phyloP scores from a whole-genome alignment of 73 alveolate species.

The Stentor coeruleus region DNA sequence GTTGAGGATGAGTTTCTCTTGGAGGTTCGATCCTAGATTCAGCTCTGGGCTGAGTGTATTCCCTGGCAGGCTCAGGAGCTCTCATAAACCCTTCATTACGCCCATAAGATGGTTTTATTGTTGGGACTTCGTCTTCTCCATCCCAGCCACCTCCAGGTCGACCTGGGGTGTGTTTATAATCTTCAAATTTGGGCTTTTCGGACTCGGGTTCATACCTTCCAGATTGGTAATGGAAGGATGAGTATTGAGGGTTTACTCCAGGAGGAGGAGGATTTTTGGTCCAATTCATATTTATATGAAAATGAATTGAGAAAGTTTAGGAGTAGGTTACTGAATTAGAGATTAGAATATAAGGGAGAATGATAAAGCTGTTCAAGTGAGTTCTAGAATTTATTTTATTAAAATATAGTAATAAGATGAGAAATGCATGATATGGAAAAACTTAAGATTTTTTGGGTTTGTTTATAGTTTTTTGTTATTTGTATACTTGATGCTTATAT shows the following conservation, averaged over 20 bases:
- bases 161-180: neutral
- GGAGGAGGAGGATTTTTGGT: conserved; percentile 33
- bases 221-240: conserved; percentile 1
- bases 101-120: neutral
- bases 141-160: conserved; percentile 35
- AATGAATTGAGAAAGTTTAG: neutral
- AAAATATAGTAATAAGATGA: no score
- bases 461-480: no score
- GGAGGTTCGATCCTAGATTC: neutral
- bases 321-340: no score
- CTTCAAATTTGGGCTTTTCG: neutral
- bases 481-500: no score
- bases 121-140: neutral
- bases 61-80: neutral
- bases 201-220: conserved; percentile 13
- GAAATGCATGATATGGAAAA: no score
- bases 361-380: no score
- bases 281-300: neutral
- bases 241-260: conserved; percentile 30
- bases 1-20: neutral
- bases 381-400: no score
- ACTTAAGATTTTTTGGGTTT: no score
- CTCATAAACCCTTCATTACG: neutral
- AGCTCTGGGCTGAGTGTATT: neutral
- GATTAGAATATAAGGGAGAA: no score